These are phyloP conservation scores for Epithemia pelagica DNA, from an alignment of 108 stramenopile species.

Conservation along the genomic window DNA sequence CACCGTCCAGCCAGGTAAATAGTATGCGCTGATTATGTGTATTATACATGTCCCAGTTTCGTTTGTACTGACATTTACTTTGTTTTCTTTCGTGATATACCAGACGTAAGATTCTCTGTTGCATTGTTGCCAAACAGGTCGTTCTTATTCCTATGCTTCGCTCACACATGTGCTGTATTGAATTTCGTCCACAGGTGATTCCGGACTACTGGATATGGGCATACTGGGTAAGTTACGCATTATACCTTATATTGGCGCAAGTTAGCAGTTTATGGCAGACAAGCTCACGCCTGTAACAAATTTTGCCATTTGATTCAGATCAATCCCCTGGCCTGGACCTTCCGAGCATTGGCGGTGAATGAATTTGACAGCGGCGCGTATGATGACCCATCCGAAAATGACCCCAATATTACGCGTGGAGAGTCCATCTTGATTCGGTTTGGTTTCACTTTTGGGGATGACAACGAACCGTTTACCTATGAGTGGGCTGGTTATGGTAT, in stretches of 20 bases:
- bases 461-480: slow-evolving; percentile 22
- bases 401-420: slow-evolving; percentile 34
- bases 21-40: too few relatives aligned
- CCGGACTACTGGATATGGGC: neutral
- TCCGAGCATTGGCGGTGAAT: slow-evolving; percentile 48
- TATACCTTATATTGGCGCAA: too few relatives aligned
- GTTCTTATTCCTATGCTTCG: too few relatives aligned
- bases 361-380: slow-evolving; percentile 50
- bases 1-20: slow-evolving; percentile 52
- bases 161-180: too few relatives aligned
- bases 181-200: neutral
- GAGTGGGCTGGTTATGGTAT: slow-evolving; percentile 39
- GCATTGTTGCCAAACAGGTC: too few relatives aligned
- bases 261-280: slow-evolving; percentile 1
- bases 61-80: too few relatives aligned
- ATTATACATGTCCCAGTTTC: too few relatives aligned
- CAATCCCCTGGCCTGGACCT: slow-evolving; percentile 50
- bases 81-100: too few relatives aligned
- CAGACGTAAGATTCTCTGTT: too few relatives aligned
- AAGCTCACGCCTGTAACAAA: too few relatives aligned
- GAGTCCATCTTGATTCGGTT: slow-evolving; percentile 33
- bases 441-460: slow-evolving; percentile 24
- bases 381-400: slow-evolving; percentile 16
- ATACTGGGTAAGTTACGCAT: neutral
- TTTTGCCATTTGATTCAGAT: slow-evolving; percentile 19